Evolutionary conservation across 495 filamentous ascomycete genomes (phyloP).

Genomic region (Penicillium goetzii): DNA sequence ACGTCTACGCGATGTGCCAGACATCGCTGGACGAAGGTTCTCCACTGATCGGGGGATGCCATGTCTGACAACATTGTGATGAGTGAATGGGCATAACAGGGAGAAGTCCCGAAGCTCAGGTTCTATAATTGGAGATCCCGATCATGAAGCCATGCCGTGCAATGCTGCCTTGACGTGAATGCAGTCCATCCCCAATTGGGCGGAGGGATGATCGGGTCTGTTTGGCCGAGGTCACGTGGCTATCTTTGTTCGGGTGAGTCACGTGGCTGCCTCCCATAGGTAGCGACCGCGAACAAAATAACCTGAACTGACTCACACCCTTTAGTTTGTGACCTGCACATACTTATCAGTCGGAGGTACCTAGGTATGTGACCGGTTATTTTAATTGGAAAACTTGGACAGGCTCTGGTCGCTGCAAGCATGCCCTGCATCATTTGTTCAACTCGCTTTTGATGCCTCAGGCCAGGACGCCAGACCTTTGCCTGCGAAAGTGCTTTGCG

Average conservation of each 20-base stretch:
- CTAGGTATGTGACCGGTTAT: no score
- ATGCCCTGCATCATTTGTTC: no score
- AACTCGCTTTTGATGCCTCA: no score
- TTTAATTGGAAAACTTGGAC: no score
- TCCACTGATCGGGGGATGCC: slow-evolving; percentile 47
- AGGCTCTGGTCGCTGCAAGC: no score
- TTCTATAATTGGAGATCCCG: slow-evolving; percentile 4
- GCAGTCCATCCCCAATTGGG: slow-evolving; percentile 24
- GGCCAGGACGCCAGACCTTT: no score
- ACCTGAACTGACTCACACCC: no score
- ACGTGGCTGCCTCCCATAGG: slow-evolving; percentile 6
- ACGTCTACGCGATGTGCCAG: slow-evolving; percentile 49
- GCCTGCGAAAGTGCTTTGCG: no score
- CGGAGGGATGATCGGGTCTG: slow-evolving; percentile 20
- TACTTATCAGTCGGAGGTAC: no score
- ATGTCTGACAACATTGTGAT: slow-evolving; percentile 29
- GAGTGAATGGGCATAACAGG: slow-evolving; percentile 18
- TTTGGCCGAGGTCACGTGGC: slow-evolving; percentile 22
- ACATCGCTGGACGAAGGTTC: slow-evolving; percentile 47
- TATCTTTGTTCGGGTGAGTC: background rate
- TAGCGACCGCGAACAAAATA: background rate
- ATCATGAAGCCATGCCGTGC: slow-evolving; percentile 16
- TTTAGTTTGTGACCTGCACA: no score
- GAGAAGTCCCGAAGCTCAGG: background rate
- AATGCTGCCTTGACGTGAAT: slow-evolving; percentile 14